These are phyloP conservation scores for Carex sylvatica DNA, from an alignment of 202 grass and related monocot genomes.

Conservation along the genomic window DNA sequence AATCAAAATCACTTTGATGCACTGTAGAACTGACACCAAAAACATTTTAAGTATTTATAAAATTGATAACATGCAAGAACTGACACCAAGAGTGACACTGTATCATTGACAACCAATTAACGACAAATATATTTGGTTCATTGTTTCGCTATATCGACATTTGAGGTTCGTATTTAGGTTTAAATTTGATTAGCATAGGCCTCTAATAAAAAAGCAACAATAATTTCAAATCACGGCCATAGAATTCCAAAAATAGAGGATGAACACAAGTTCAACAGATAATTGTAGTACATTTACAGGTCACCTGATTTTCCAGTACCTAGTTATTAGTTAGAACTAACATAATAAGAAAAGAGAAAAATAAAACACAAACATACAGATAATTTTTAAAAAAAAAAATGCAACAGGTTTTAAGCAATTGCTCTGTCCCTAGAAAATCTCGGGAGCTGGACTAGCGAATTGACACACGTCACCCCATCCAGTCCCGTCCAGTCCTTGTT, in stretches of 20 bases:
- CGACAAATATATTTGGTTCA: neutral
- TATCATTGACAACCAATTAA: neutral
- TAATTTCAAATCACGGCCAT: neutral
- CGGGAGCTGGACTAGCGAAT: slow-evolving; percentile 94
- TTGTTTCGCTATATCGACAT: neutral
- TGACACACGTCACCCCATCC: slow-evolving; percentile 85
- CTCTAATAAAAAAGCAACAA: neutral
- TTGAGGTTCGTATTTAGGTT: neutral
- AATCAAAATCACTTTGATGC: no score
- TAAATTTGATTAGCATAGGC: neutral
- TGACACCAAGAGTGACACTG: neutral
- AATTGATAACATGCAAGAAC: neutral
- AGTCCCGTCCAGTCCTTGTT: slow-evolving; percentile 64
- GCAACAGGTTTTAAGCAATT: slow-evolving; percentile 24
- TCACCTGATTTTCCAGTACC: slow-evolving; percentile 22
- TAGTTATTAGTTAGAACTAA: slow-evolving; percentile 35
- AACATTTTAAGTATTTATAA: neutral
- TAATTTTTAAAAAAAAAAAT: slow-evolving; percentile 7
- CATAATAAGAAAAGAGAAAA: slow-evolving; percentile 31
- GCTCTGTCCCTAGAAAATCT: slow-evolving; percentile 83
- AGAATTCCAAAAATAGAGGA: neutral
- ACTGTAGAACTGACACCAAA: no score
- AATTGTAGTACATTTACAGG: slow-evolving; percentile 29
- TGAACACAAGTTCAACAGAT: neutral
- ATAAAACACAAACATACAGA: slow-evolving; percentile 12